These are phyloP conservation scores for Teratosphaeria zuluensis DNA, from an alignment of 2,329 filamentous ascomycete genomes.

Conservation along the genomic window DNA sequence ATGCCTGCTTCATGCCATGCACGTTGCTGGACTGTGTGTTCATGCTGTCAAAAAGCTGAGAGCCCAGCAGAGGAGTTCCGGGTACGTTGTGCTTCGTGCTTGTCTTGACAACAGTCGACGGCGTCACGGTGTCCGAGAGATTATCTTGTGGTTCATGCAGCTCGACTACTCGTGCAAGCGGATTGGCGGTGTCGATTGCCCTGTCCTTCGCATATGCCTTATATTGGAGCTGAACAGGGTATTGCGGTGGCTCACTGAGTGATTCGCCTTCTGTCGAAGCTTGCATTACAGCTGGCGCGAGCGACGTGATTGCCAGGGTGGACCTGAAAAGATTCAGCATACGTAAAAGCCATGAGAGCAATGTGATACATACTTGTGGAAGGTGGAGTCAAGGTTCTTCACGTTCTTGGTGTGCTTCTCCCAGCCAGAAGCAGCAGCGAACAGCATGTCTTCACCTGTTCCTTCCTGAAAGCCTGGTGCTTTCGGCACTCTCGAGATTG, in stretches of 20 bases:
- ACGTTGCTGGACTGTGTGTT: constrained; percentile 16
- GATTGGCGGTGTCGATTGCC: neutral
- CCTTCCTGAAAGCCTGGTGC: constrained; percentile 31
- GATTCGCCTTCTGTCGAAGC: neutral
- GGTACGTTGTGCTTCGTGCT: neutral
- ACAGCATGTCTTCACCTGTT: constrained; percentile 24
- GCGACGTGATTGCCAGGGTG: constrained; percentile 13
- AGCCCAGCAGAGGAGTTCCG: neutral
- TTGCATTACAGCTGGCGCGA: neutral
- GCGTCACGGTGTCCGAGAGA: neutral
- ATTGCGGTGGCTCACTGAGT: neutral
- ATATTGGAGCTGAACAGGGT: neutral
- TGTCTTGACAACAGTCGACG: neutral
- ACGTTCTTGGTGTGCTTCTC: constrained; percentile 25
- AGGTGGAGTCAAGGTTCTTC: constrained; percentile 27
- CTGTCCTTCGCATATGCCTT: neutral
- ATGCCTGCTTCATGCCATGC: constrained; percentile 13
- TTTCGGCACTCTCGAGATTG: constrained; percentile 30
- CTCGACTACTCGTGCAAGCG: neutral
- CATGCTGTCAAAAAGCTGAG: constrained; percentile 4
- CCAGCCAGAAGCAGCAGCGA: constrained; percentile 31
- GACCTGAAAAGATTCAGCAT: constrained; percentile 2
- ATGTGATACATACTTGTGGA: constrained; percentile 27
- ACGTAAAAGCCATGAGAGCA: neutral
- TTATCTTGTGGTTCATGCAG: neutral